These are phyloP conservation scores for Penicillium verhagenii DNA, from an alignment of 495 filamentous ascomycete genomes.

Conservation along the genomic window DNA sequence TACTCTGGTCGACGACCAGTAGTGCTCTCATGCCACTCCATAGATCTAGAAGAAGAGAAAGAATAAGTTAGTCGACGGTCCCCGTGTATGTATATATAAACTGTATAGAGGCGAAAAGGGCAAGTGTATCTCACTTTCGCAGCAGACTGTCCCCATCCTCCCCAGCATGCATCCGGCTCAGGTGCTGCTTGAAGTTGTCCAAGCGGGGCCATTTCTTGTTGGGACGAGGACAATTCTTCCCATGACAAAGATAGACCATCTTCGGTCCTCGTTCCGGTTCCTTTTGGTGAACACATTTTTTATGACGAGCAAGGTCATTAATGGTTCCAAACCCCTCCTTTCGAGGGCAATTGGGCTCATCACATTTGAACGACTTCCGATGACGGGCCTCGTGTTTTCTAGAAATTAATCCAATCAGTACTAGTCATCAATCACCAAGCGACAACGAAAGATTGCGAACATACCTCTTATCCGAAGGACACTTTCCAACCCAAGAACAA, in stretches of 20 bases:
- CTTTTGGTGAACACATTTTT: slow-evolving; percentile 64
- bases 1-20: slow-evolving; percentile 5
- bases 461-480: slow-evolving; percentile 43
- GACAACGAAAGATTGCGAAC: background rate
- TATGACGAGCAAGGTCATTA: slow-evolving; percentile 78
- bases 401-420: background rate
- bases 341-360: slow-evolving; percentile 56
- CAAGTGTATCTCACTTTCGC: slow-evolving; percentile 45
- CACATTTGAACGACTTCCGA: slow-evolving; percentile 69
- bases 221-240: slow-evolving; percentile 61
- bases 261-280: slow-evolving; percentile 51
- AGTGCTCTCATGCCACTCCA: slow-evolving; percentile 40
- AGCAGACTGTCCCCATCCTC: slow-evolving; percentile 53
- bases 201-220: slow-evolving; percentile 81
- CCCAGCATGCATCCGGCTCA: slow-evolving; percentile 71
- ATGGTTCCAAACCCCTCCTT: slow-evolving; percentile 73
- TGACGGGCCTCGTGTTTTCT: slow-evolving; percentile 86
- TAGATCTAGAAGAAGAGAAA: slow-evolving; percentile 24
- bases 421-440: background rate
- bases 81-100: too few species aligned
- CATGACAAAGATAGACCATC: slow-evolving; percentile 66
- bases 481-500: slow-evolving; percentile 43
- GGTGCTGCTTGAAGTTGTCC: slow-evolving; percentile 90
- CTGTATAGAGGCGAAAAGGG: too few species aligned
- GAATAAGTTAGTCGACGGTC: too few species aligned